Evolutionary conservation across 257 asterid genomes (phyloP).

Genomic region (Primulina eburnea): DNA sequence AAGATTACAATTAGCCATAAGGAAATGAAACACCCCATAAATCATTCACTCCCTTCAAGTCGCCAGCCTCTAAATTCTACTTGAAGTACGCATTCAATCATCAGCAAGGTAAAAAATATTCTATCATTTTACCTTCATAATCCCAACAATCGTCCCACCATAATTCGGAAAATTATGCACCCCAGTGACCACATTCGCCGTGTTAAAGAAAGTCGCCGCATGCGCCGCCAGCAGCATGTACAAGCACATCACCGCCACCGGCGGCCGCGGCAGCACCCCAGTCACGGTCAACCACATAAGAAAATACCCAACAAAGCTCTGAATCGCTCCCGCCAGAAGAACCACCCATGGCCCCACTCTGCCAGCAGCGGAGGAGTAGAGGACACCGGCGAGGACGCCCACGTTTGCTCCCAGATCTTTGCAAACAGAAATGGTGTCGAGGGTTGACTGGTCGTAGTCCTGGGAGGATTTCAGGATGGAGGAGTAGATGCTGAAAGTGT

Average conservation of each 20-base stretch:
- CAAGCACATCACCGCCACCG: constrained; percentile 40
- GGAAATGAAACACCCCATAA: no score
- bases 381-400: constrained; percentile 75
- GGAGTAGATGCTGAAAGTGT: constrained; percentile 89
- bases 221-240: constrained; percentile 60
- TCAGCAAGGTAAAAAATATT: not conserved
- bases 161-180: constrained; percentile 51
- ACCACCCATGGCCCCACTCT: constrained; percentile 72
- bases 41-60: no score
- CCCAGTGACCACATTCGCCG: constrained; percentile 60
- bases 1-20: no score
- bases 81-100: not conserved
- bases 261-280: constrained; percentile 37
- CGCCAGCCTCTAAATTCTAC: not conserved
- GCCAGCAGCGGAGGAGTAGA: constrained; percentile 49
- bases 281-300: constrained; percentile 57
- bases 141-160: constrained; percentile 60
- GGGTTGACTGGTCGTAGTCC: constrained; percentile 72
- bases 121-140: constrained; percentile 50
- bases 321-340: constrained; percentile 61
- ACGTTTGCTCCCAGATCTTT: constrained; percentile 89
- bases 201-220: constrained; percentile 54
- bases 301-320: constrained; percentile 83
- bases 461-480: constrained; percentile 65
- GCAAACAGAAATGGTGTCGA: constrained; percentile 70